phyloP scores from a whole-genome alignment of 306 rosid genomes.

The Cajanus cajan region DNA sequence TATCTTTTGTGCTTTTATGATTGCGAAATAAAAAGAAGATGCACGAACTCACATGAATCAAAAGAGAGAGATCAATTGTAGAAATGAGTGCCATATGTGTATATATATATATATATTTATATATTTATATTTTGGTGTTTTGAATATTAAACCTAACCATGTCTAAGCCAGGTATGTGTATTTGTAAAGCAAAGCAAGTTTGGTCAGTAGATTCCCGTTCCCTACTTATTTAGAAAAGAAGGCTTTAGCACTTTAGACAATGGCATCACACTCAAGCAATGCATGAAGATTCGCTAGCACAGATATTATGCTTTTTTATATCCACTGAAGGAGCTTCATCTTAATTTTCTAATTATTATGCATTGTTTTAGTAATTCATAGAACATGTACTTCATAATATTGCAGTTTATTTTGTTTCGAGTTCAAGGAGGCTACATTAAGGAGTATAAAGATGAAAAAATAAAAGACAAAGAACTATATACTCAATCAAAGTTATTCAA shows the following conservation, averaged over 20 bases:
- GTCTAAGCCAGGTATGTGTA: constrained; percentile 26
- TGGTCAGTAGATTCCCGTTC: constrained; percentile 39
- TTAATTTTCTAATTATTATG: not conserved
- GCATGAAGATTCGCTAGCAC: constrained; percentile 1
- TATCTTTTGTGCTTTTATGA: constrained; percentile 41
- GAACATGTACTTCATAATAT: not conserved
- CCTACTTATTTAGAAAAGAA: constrained; percentile 37
- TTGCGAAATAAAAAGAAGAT: constrained; percentile 15
- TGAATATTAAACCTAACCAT: constrained; percentile 27
- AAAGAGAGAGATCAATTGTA: constrained; percentile 19
- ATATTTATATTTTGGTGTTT: too few relatives aligned
- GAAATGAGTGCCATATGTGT: constrained; percentile 33
- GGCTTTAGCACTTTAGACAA: constrained; percentile 38
- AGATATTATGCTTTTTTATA: not conserved
- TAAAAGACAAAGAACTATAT: too few relatives aligned
- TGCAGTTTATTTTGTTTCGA: not conserved
- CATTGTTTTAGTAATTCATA: not conserved
- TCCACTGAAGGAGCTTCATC: not conserved
- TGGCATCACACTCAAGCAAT: constrained; percentile 13
- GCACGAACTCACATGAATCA: constrained; percentile 38
- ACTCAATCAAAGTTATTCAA: not conserved
- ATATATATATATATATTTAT: too few relatives aligned
- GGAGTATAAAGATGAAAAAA: not conserved
- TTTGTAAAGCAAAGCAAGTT: constrained; percentile 43
- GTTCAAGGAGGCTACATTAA: not conserved